Base-by-base conservation (phyloP, 139 green algal species). In the Choricystis sp. region DNA sequence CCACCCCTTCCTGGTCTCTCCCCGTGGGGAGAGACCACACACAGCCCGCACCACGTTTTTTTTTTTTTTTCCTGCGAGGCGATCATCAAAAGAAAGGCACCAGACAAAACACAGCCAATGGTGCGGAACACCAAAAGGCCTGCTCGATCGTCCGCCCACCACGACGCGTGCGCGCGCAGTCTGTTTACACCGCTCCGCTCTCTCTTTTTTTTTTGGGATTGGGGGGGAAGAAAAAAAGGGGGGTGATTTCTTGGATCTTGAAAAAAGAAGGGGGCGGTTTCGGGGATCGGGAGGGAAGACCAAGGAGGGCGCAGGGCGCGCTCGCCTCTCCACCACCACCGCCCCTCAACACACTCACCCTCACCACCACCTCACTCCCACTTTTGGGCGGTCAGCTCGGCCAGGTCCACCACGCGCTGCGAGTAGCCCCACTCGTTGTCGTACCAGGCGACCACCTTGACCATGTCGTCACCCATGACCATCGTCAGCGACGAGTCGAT, bases 381-480 rank as follows among this genome's bases (percentile, higher is more conserved):
- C 49, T 89, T 86, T 71, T 83, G 20, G 58, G 83, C 85, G 57
- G 49, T 70, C 59, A 95, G 57, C 81, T 95, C 87, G 26, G 91
- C 85, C 63, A 98, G 80, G 79, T 98, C 92, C 0, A 98, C 89
- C 59, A 97, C 89, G 49, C 92, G 83, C 81, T 97, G 89, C 74
- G 59, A 79, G 86, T 94, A 95, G 71, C 82, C 81, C 75, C 88
- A 95, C 84, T 96, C 89, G 79, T 96, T 96, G 79, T 97, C 90
- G 72, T 96, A 96, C 88, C 86, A 95, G 56, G 88, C 87, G 28
- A 95, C 83, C 30, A 81, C 74, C 61, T 49, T 21, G 71, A 97
- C 89, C 89, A 96, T 94, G 83, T 98, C 88, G 64, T 96, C 89
- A 61, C 90, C 90, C 90, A 98, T 98, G 49, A 99, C 94, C 92